These are phyloP conservation scores for Colletotrichum higginsianum DNA, from an alignment of 2,329 filamentous ascomycete species.

Conservation along the genomic window DNA sequence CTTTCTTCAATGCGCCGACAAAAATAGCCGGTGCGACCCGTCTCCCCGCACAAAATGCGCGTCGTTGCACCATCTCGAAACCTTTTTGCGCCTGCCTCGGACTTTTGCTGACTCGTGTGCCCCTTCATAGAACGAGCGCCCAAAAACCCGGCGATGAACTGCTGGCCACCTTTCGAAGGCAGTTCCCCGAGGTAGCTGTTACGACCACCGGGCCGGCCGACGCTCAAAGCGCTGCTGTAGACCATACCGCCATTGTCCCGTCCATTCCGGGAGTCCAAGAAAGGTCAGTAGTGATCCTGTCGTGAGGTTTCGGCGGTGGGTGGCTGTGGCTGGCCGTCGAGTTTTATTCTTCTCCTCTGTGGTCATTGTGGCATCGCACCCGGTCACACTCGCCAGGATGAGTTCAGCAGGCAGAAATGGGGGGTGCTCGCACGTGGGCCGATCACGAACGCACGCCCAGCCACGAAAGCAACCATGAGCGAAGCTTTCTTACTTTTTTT, in stretches of 20 bases:
- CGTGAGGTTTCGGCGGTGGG: background rate
- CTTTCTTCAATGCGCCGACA: slow-evolving; percentile 37
- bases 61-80: slow-evolving; percentile 31
- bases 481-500: background rate
- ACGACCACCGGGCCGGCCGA: slow-evolving; percentile 62
- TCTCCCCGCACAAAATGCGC: slow-evolving; percentile 30
- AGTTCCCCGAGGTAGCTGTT: slow-evolving; percentile 81
- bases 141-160: slow-evolving; percentile 91
- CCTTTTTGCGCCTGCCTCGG: slow-evolving; percentile 29
- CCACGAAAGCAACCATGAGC: background rate
- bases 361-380: slow-evolving; percentile 11
- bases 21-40: slow-evolving; percentile 30
- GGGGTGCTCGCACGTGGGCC: slow-evolving; percentile 7
- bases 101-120: slow-evolving; percentile 32
- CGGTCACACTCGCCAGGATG: slow-evolving; percentile 19
- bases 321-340: background rate
- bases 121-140: slow-evolving; percentile 74
- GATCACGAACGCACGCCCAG: slow-evolving; percentile 4
- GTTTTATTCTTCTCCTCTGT: slow-evolving; percentile 15
- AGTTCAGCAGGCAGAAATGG: slow-evolving; percentile 34
- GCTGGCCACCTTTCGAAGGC: slow-evolving; percentile 86
- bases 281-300: slow-evolving; percentile 33
- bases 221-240: slow-evolving; percentile 52
- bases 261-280: slow-evolving; percentile 34
- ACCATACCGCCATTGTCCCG: slow-evolving; percentile 45